Evolutionary conservation across 2,329 filamentous ascomycete genomes (phyloP).

Genomic region (Hymenoscyphus infarciens): DNA sequence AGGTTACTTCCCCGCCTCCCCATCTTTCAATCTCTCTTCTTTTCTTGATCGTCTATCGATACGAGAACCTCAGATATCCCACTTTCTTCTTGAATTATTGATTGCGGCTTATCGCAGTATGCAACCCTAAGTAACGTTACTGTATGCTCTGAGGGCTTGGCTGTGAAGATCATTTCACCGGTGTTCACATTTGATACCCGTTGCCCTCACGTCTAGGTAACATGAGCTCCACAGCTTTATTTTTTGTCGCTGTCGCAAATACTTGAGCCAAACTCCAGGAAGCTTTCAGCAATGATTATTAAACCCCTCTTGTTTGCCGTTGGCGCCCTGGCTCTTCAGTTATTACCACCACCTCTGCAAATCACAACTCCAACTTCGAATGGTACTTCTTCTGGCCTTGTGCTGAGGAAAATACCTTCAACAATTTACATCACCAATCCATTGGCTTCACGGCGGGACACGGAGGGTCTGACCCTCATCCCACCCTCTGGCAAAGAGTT

Average conservation of each 20-base stretch:
- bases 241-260: too few species aligned
- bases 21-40: not conserved
- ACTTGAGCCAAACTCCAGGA: not conserved
- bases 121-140: not conserved
- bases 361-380: not conserved
- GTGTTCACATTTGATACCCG: not conserved
- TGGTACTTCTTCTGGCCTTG: not conserved
- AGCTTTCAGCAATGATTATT: not conserved
- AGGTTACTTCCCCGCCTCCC: not conserved
- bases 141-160: not conserved
- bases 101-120: not conserved
- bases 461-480: slow-evolving; percentile 42
- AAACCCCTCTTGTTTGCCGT: not conserved
- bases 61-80: not conserved
- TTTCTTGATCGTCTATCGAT: not conserved
- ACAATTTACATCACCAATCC: not conserved
- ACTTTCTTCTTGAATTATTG: not conserved
- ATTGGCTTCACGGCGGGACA: not conserved
- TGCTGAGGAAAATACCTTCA: not conserved
- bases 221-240: not conserved
- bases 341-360: not conserved
- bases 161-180: not conserved
- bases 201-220: not conserved
- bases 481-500: slow-evolving; percentile 49
- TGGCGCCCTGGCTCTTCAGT: not conserved